phyloP scores from a whole-genome alignment of 495 filamentous ascomycete genomes.

The Podospora sp. region DNA sequence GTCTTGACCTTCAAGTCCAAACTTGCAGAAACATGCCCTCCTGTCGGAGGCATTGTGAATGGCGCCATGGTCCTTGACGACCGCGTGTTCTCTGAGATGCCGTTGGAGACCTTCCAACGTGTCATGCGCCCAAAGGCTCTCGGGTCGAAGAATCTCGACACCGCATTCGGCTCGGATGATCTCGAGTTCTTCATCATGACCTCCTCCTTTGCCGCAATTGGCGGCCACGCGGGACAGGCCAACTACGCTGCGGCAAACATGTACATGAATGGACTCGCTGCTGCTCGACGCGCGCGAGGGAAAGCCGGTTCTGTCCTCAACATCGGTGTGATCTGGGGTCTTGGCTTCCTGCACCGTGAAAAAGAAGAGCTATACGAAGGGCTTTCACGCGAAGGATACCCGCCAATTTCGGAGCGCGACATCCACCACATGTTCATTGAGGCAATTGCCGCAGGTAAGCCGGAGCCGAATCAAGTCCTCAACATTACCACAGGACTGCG shows the following conservation, averaged over 20 bases:
- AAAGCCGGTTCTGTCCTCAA: constrained; percentile 51
- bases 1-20: constrained; percentile 36
- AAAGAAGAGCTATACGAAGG: constrained; percentile 44
- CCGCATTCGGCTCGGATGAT: constrained; percentile 32
- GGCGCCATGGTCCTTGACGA: constrained; percentile 60
- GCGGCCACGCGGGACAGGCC: constrained; percentile 52
- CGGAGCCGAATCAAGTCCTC: constrained; percentile 24
- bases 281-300: constrained; percentile 36
- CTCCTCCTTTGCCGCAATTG: constrained; percentile 50
- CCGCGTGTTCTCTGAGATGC: constrained; percentile 51
- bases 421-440: constrained; percentile 64
- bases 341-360: constrained; percentile 57
- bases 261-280: constrained; percentile 54
- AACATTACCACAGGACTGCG: constrained; percentile 47
- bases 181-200: constrained; percentile 56
- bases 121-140: constrained; percentile 50
- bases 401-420: constrained; percentile 61
- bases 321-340: constrained; percentile 60
- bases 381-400: constrained; percentile 49
- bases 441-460: constrained; percentile 49
- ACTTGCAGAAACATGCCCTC: constrained; percentile 33
- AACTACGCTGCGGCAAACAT: constrained; percentile 62
- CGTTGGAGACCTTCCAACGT: constrained; percentile 39
- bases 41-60: constrained; percentile 53
- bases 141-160: constrained; percentile 46